Base-by-base conservation (phyloP, 805 yeast species). In the Wickerhamiella cacticola region DNA sequence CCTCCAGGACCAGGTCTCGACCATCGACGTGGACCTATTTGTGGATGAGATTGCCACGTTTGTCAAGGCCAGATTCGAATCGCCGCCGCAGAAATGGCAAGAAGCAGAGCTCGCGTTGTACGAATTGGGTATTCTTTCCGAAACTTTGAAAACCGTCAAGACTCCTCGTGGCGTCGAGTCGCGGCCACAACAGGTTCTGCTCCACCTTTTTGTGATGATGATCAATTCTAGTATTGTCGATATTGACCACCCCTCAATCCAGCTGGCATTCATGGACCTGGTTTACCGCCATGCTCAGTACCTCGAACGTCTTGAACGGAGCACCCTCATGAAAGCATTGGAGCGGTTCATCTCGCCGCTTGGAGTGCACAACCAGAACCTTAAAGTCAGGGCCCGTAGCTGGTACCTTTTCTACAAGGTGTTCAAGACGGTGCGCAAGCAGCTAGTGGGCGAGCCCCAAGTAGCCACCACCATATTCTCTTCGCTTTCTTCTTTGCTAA, bases 381-480 rank as follows among this genome's bases (percentile, higher is more conserved):
- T 74, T 50, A 81, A 78, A 52, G 96, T 88, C 3, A 78, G 87
- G 57, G 71, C 77, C 48, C 78, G 96, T 62, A 74, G 94, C 36
- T 92, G 97, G 96, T 89, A 85, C 62, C 68, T 88, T 53, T 85
- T 89, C 56, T 80, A 80, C 58, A 75, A 94, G 61, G 83, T 88
- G 58, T 72, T 87, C 52, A 85, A 82, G 60, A 68, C 81, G 41
- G 80, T 89, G 1, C 81, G 79, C 59, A 86, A 87, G 31, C 67
- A 74, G 43, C 65, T 79, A 35, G 73, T 79, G 25, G 25, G 48
- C 4, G 38, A 45, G 34, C 38, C 49, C 16, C 48, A 64, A 69
- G 49, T 69, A 75, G 57, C 79, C 35, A 76, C 74, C 52, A 70
- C 82, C 28, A 71, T 88, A 25, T 63, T 72, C 44, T 73, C 74